Percentiles rank a stretch among this genome's conserved stretches.
phyloP scores from a whole-genome alignment of 2,329 filamentous ascomycete species.

The Verticillium isaacii region DNA sequence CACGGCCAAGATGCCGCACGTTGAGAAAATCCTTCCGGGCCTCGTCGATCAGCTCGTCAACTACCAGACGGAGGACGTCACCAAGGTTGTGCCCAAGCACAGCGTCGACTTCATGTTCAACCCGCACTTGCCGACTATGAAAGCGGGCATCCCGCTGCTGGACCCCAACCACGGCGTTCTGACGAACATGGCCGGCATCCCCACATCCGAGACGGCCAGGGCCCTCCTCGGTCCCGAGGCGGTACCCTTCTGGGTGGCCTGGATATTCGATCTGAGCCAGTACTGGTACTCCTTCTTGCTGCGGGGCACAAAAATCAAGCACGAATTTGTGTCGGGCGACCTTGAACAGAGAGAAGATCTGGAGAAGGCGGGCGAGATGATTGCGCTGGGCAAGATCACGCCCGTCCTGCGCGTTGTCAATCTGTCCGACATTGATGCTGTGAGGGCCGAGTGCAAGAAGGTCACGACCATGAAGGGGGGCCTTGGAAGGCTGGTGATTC shows the following conservation, averaged over 20 bases:
- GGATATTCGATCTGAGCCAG: slow-evolving; percentile 28
- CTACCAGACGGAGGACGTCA: slow-evolving; percentile 36
- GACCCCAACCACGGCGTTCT: slow-evolving; percentile 31
- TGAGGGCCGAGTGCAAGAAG: slow-evolving; percentile 34
- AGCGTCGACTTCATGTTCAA: slow-evolving; percentile 47
- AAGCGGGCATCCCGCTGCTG: slow-evolving; percentile 31
- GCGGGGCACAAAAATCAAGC: slow-evolving; percentile 36
- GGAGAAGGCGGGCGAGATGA: slow-evolving; percentile 32
- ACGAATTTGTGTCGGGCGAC: slow-evolving; percentile 41
- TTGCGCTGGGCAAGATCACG: slow-evolving; percentile 37
- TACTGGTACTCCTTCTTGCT: slow-evolving; percentile 36
- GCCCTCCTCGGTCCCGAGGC: slow-evolving; percentile 22
- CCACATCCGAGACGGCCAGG: slow-evolving; percentile 22
- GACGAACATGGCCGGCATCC: slow-evolving; percentile 34
- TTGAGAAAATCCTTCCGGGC: slow-evolving; percentile 34
- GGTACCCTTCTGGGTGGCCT: slow-evolving; percentile 32
- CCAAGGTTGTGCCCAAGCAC: slow-evolving; percentile 29
- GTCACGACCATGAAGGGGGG: slow-evolving; percentile 36
- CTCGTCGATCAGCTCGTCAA: slow-evolving; percentile 47
- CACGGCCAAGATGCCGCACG: slow-evolving; percentile 42
- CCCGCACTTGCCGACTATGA: slow-evolving; percentile 36
- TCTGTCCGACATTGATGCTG: slow-evolving; percentile 35
- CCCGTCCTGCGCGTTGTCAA: slow-evolving; percentile 34
- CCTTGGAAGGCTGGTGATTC: slow-evolving; percentile 36
- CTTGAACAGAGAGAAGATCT: slow-evolving; percentile 33